Evolutionary conservation across 768 basidiomycete species (phyloP).

Genomic region (Trametes coccinea): DNA sequence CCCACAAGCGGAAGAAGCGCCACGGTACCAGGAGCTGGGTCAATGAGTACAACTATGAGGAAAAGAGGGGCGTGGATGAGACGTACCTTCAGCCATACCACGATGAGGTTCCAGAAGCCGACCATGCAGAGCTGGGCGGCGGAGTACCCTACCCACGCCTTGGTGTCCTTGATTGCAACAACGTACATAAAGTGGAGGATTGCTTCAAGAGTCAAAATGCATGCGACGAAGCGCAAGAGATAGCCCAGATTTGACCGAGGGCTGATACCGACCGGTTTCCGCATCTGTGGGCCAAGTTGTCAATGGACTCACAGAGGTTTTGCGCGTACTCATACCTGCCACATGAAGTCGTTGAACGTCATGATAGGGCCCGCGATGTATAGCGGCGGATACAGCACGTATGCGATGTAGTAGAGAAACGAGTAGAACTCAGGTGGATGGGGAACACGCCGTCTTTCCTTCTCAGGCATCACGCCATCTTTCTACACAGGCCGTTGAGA

Average conservation of each 20-base stretch:
- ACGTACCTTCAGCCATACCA: constrained; percentile 93
- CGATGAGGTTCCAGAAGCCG: constrained; percentile 94
- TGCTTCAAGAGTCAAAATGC: constrained; percentile 84
- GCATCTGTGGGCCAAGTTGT: constrained; percentile 45
- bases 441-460: constrained; percentile 55
- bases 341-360: constrained; percentile 93
- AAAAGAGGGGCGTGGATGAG: background rate
- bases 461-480: constrained; percentile 47
- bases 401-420: constrained; percentile 74
- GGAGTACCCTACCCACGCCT: constrained; percentile 77
- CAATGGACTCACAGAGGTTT: background rate
- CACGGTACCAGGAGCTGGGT: constrained; percentile 86
- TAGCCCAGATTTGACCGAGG: constrained; percentile 51
- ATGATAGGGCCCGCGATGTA: constrained; percentile 97
- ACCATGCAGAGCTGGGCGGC: constrained; percentile 87
- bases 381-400: constrained; percentile 88
- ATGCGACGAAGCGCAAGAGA: constrained; percentile 65
- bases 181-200: constrained; percentile 95
- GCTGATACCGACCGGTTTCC: constrained; percentile 52
- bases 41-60: background rate
- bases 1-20: constrained; percentile 97
- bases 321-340: constrained; percentile 64
- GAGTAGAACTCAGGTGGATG: constrained; percentile 65
- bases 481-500: constrained; percentile 21
- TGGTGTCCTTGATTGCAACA: constrained; percentile 90